Base-by-base conservation (phyloP, 331 rosid genomes). In the Malus hybrid region DNA sequence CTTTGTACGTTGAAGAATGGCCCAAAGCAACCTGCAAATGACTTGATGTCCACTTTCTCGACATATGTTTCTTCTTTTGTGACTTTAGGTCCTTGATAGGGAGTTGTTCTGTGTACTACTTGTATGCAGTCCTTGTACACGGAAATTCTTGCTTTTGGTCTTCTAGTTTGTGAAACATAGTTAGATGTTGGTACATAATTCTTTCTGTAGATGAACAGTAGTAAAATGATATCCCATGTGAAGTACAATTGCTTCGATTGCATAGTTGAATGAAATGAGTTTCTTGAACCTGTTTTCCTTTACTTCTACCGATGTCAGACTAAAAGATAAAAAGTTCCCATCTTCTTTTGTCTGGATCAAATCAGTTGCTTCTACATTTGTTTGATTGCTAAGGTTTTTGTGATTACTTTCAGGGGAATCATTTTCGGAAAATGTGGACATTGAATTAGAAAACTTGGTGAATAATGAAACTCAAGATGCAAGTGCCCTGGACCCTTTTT, bases 1-100 rank as follows among this genome's bases (percentile, higher is more conserved):
- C 84, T 91, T 77, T 85, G 96, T 88, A 75, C 93, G 76, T 82
- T 91, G 96, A 93, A 86, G 96, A 87, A 86, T 76, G 84, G 76
- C 80, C 85, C 70, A 79, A 79, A 63, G 90, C 82, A 84, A 72
- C 82, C 73, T 66, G 82, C 82, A 77, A 83, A 84, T 78, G 82
- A 79, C 81, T 79, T 77, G 79, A 75, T 77, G 72, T 82, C 79
- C 83, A 76, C 86, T 78, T 82, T 81, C 73, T 75, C 53, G 65
- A 73, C 81, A 71, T 62, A 57, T 69, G 53, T 6, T 73, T 63
- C 68, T 80, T 71, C 81, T 73, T 76, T 24, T 80, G 74, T 87
- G 82, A 70, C 72, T 77, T 75, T 84, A 82, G 80, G 79, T 82
- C 65, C 78, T 70, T 71, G 56, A 77, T 60, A 76, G 36, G 3